phyloP scores from a whole-genome alignment of 257 asterid species.

The Primulina tabacum region DNA sequence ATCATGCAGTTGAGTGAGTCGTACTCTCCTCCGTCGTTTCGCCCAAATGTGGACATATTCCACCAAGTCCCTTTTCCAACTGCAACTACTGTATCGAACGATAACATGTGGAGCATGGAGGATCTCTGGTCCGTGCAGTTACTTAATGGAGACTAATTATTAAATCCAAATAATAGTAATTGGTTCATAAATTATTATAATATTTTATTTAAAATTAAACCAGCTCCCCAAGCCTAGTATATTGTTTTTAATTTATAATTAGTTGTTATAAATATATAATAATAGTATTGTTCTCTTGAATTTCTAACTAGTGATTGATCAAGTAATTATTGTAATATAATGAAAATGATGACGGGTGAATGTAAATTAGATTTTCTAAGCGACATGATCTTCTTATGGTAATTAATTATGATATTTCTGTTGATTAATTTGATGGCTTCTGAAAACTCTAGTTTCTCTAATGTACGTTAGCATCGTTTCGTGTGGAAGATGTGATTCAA shows the following conservation, averaged over 20 bases:
- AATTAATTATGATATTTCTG: neutral
- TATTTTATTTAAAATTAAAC: slow-evolving; percentile 11
- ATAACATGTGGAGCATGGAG: slow-evolving; percentile 81
- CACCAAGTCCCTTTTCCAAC: slow-evolving; percentile 43
- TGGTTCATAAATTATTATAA: neutral
- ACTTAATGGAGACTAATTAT: slow-evolving; percentile 52
- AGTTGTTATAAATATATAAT: neutral
- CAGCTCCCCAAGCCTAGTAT: slow-evolving; percentile 1
- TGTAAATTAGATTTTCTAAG: neutral
- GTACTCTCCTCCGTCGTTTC: slow-evolving; percentile 59
- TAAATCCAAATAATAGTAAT: neutral
- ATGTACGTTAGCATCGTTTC: no score
- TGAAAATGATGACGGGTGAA: neutral
- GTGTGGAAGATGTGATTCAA: no score
- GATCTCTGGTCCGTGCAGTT: slow-evolving; percentile 87
- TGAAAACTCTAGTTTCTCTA: no score
- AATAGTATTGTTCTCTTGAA: slow-evolving; percentile 5
- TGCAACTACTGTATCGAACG: slow-evolving; percentile 32
- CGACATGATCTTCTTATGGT: neutral
- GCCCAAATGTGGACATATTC: slow-evolving; percentile 39
- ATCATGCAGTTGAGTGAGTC: slow-evolving; percentile 55
- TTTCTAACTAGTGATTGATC: slow-evolving; percentile 17
- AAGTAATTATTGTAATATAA: slow-evolving; percentile 21
- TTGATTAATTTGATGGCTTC: no score
- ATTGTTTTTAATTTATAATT: slow-evolving; percentile 8